Evolutionary conservation across 2,329 filamentous ascomycete species (phyloP), one percentile per base, ranked within the genome.

Genomic region (Pleoardoris graminearum): DNA sequence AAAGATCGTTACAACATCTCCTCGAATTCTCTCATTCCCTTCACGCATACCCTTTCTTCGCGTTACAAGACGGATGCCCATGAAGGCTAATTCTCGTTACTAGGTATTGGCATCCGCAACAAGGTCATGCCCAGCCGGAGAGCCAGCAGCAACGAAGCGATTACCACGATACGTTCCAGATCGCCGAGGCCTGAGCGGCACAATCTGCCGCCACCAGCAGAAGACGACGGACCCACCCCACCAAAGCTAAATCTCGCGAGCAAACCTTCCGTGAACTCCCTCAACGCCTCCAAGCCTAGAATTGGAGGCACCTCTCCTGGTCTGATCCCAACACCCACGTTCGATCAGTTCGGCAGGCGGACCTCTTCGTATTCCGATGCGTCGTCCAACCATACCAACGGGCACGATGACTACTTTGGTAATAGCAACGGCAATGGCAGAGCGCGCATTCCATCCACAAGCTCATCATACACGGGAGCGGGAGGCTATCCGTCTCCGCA

Each of bases 81-180:
- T n/a, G 4, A 21, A 38, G n/a, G n/a, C 41, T 44, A 44, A 44
- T 33, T 19, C 16, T 29, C 27, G 27, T 16, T 79, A 36, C 80
- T 79, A 22, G 77, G 79, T 4, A 66, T 80, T 36, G 78, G 77
- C 4, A 70, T 79, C 22, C 68, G 77, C 41, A 80, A 80, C 64
- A 74, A 58, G 66, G 76, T 65, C 69, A 55, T 69, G 36, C 65
- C 67, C 1, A 50, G 67, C 8, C 62, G 69, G 23, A 58, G 65
- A 48, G 30, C 41, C 4, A 65, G 62, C 47, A 70, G 71, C 57
- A 72, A 70, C 27, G 75, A 72, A 55, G 71, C 67, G 22, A 64
- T 74, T 6, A 65, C 68, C 5, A 62, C 69, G 14, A 61, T 69
- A 19, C 65, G 60, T 19, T 50, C 59, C n/a, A 61, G 63, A 43